These are phyloP conservation scores for Tricholoma hemisulphureum DNA, from an alignment of 768 basidiomycete species.

Conservation along the genomic window DNA sequence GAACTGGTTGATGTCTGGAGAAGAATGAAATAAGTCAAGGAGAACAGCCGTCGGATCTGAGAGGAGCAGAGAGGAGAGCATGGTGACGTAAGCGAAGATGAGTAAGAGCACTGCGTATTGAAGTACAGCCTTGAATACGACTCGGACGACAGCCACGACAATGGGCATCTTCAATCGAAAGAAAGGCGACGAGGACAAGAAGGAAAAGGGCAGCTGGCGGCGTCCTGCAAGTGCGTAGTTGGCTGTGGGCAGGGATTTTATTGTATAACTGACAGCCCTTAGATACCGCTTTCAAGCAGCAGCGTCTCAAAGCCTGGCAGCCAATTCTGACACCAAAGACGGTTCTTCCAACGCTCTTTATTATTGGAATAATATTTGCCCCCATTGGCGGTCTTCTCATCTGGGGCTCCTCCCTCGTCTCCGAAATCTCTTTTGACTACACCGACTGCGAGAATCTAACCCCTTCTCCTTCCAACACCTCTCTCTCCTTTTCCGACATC, in stretches of 20 bases:
- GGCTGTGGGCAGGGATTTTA: constrained; percentile 3
- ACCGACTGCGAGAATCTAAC: constrained; percentile 79
- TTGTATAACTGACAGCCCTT: constrained; percentile 21
- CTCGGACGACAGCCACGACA: constrained; percentile 9
- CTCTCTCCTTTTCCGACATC: constrained; percentile 47
- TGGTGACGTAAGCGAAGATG: constrained; percentile 34
- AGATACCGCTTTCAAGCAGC: constrained; percentile 99
- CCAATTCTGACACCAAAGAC: constrained; percentile 98
- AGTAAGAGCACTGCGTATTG: neutral
- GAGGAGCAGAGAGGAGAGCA: constrained; percentile 52
- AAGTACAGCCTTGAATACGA: constrained; percentile 1
- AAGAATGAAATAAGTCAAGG: constrained; percentile 43
- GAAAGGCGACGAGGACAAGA: constrained; percentile 54
- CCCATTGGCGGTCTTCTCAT: constrained; percentile 94
- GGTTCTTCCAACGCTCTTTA: constrained; percentile 93
- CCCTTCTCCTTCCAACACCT: constrained; percentile 37
- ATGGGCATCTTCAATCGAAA: constrained; percentile 65
- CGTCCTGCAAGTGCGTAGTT: constrained; percentile 73
- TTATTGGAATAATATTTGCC: constrained; percentile 92
- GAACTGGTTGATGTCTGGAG: constrained; percentile 33
- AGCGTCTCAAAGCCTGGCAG: constrained; percentile 99
- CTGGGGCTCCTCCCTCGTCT: constrained; percentile 82
- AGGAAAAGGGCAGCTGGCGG: constrained; percentile 84
- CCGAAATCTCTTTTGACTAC: constrained; percentile 94
- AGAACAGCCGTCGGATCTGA: constrained; percentile 49